Evolutionary conservation across 148 eudicot species (phyloP), one percentile per base, ranked within the genome.

Genomic region (Spergularia marina): DNA sequence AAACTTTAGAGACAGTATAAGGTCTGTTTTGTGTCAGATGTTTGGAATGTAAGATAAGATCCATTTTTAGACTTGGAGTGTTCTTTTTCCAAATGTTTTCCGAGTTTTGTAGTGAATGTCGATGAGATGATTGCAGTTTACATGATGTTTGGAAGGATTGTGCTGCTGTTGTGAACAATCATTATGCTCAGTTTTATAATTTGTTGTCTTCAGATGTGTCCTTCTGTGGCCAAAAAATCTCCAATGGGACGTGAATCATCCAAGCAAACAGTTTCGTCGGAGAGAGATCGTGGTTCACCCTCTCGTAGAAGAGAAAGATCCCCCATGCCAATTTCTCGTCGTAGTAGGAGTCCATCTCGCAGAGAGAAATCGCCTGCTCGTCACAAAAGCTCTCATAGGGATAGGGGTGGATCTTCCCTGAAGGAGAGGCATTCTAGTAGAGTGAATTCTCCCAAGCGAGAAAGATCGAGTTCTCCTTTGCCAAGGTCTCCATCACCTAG

Each of bases 401-500:
- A 76, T 20, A 81, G 60, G 80, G 78, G 76, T 72, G 82, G 79
- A 25, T 83, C 89, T 30, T 85, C 93, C 9, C 64, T 74, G 16
- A 80, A 84, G 85, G 91, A 91, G 66, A 89, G 79, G 78, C 75
- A 76, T 49, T 81, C 85, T 25, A 60, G 66, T 66, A 83, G 85
- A 47, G 70, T 60, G 39, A 85, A 73, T 76, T 89, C 92, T 21
- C 85, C 88, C 9, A 84, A 51, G 73, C 83, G 40, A 55, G 79
- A 79, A 18, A 83, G 70, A 39, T 68, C 84, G 12, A 79, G 62
- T 25, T 83, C 94, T 54, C 90, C 86, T 57, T 78, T 57, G 57
- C 81, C 94, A 12, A 88, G 79, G 41, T 89, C 91, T 10, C 95
- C 85, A 65, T 91, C 98, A 57, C 97, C 98, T 21, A 87, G 96